Base-by-base conservation (phyloP, 2,329 filamentous ascomycete genomes). In the Cytospora chrysosperma region DNA sequence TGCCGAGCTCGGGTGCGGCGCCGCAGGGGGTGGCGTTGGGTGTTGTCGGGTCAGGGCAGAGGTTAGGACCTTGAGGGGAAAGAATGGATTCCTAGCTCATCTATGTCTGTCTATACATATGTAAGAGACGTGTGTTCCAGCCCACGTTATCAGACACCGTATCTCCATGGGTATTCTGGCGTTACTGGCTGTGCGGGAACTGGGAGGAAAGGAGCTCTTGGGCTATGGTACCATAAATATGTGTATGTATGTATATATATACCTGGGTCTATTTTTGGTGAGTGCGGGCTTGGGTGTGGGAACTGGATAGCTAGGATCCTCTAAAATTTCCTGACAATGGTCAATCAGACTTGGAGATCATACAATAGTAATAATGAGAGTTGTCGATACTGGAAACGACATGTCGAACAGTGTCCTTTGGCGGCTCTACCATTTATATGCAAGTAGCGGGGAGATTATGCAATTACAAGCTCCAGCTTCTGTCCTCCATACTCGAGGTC, bases 31-130 rank as follows among this genome's bases (percentile, higher is more conserved):
- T 90, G 64, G 79, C 83, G 1, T 79, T 90, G 70, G 87, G 86
- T 61, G 84, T 90, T 63, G 79, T 90, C 52, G 86, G 84, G 21
- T 83, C 80, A 56, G 83, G 82, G 27, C 90, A 92, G 74, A 83
- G 90, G 67, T 77, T 93, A 51, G 90, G 91, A 1, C 84, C 89
- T 57, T 93, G 76, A 49, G 51, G 15, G 13, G 26, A 24, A 28
- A 40, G 54, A 62, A 47, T 51, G 17, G 4, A 19, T 3, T 24
- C n/a, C 9, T 19, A 47, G 17, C 26, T 28, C 53, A 49, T 13
- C 54, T 28, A 56, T 68, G 63, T 65, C 28, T 9, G n/a, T n/a
- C n/a, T 7, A 17, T 40, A 65, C 56, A 68, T 66, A 65, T 28
- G 10, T 27, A 28, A 34, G 19, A 30, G 27, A 54, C n/a, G 51